These are phyloP conservation scores for Alternaria panax DNA, from an alignment of 2,329 filamentous ascomycete species.

Conservation along the genomic window DNA sequence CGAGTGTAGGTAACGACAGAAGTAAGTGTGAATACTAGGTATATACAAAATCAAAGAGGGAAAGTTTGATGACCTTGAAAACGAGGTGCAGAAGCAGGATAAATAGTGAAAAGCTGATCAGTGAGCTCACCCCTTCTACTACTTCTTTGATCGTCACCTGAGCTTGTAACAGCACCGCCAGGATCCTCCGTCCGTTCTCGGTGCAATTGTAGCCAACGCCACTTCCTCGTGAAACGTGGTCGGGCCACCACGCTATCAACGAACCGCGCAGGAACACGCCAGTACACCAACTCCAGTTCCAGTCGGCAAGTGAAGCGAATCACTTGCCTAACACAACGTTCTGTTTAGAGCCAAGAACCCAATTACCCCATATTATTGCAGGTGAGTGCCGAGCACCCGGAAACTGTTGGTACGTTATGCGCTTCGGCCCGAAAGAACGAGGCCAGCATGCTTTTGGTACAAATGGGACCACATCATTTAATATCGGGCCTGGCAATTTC, in stretches of 20 bases:
- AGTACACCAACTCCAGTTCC: background rate
- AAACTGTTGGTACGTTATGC: constrained; percentile 4
- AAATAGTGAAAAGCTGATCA: background rate
- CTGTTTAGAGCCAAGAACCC: background rate
- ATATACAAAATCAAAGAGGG: constrained; percentile 7
- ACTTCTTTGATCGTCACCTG: background rate
- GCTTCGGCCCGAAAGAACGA: constrained; percentile 15
- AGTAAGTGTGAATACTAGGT: constrained; percentile 4
- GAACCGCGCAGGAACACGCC: background rate
- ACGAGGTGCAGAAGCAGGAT: background rate
- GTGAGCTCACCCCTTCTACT: background rate
- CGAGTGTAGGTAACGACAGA: background rate
- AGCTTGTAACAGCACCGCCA: background rate
- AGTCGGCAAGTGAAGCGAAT: background rate
- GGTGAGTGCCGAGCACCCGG: background rate
- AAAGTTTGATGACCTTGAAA: background rate
- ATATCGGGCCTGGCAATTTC: background rate
- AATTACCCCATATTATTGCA: background rate
- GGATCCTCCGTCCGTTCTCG: background rate
- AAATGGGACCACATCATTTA: background rate
- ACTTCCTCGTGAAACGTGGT: background rate
- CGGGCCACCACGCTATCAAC: background rate
- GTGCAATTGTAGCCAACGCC: background rate
- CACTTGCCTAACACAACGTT: background rate
- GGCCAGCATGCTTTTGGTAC: background rate